A percentile compares a stretch with the other conserved stretches of the same genome.
Evolutionary conservation across 208 protist species (phyloP).

Genomic region (Wallacemonas sp.): DNA sequence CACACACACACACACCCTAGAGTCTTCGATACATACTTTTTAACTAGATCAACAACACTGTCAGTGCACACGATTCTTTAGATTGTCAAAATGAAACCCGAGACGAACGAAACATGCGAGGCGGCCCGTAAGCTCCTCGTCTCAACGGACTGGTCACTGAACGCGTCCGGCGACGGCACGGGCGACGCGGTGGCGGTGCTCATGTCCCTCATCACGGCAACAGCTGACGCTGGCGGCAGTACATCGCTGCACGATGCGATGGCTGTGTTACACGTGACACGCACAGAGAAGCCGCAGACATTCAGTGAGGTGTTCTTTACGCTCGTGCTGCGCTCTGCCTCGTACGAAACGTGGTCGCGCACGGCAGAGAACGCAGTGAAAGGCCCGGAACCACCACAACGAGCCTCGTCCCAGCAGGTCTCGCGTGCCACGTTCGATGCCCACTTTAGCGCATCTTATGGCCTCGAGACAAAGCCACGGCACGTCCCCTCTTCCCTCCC

Average conservation of each 20-base stretch:
- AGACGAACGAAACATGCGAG: background rate
- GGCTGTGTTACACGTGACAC: background rate
- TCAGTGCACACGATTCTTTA: background rate
- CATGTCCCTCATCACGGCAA: constrained; percentile 10
- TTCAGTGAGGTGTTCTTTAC: constrained; percentile 4
- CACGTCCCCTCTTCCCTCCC: too few relatives aligned
- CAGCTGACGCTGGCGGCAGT: background rate
- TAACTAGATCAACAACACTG: background rate
- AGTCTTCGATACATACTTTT: too few relatives aligned
- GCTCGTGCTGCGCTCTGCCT: background rate
- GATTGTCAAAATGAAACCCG: background rate
- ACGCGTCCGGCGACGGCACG: background rate
- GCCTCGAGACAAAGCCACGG: background rate
- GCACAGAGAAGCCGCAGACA: background rate
- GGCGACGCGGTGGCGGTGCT: too few relatives aligned
- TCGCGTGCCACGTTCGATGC: background rate
- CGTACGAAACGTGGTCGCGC: background rate
- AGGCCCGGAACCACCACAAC: too few relatives aligned
- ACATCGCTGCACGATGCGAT: background rate
- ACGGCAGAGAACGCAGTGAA: background rate
- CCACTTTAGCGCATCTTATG: constrained; percentile 3
- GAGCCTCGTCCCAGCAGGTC: background rate
- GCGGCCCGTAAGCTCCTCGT: background rate
- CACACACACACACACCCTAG: too few relatives aligned
- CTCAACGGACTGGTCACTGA: background rate